phyloP scores from a whole-genome alignment of 371 early-diverging fungal genomes.

The Mucor plumbeus region DNA sequence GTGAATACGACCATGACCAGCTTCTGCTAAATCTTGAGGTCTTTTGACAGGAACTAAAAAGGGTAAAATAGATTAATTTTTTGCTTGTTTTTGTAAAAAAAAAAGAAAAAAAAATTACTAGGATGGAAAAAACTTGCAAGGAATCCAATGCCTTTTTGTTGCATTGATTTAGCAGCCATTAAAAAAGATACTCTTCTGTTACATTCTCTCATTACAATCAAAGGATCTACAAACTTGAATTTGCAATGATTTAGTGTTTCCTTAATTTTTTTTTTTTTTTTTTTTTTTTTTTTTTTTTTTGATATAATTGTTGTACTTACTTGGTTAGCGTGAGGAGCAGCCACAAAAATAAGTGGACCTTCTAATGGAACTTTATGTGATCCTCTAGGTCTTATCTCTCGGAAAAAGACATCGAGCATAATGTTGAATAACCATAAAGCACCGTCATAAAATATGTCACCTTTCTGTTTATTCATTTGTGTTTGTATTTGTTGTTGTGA shows the following conservation, averaged over 20 bases:
- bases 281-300: not conserved
- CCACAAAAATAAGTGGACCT: slow-evolving; percentile 93
- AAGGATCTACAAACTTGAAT: slow-evolving; percentile 89
- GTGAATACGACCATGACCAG: slow-evolving; percentile 74
- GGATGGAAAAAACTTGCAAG: slow-evolving; percentile 76
- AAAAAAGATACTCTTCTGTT: slow-evolving; percentile 84
- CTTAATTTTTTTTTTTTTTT: not conserved
- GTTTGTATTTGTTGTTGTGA: not conserved
- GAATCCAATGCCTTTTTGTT: slow-evolving; percentile 81
- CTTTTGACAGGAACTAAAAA: slow-evolving; percentile 85
- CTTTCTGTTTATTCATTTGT: slow-evolving; percentile 8
- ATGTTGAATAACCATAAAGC: slow-evolving; percentile 61
- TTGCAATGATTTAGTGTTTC: not conserved
- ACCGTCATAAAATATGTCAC: slow-evolving; percentile 39
- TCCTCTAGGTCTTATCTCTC: slow-evolving; percentile 89
- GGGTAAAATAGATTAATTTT: not conserved
- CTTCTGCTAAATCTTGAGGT: slow-evolving; percentile 83
- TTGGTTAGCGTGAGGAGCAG: slow-evolving; percentile 97
- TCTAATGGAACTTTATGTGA: slow-evolving; percentile 83
- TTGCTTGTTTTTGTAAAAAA: not conserved
- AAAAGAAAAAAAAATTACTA: slow-evolving; percentile 46
- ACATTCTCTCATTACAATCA: slow-evolving; percentile 84
- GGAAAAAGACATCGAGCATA: slow-evolving; percentile 84
- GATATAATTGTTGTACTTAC: slow-evolving; percentile 36
- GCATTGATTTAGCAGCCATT: slow-evolving; percentile 88